These are phyloP conservation scores for Trypanosoma rangeli DNA, from an alignment of 208 protist genomes.

Conservation along the genomic window DNA sequence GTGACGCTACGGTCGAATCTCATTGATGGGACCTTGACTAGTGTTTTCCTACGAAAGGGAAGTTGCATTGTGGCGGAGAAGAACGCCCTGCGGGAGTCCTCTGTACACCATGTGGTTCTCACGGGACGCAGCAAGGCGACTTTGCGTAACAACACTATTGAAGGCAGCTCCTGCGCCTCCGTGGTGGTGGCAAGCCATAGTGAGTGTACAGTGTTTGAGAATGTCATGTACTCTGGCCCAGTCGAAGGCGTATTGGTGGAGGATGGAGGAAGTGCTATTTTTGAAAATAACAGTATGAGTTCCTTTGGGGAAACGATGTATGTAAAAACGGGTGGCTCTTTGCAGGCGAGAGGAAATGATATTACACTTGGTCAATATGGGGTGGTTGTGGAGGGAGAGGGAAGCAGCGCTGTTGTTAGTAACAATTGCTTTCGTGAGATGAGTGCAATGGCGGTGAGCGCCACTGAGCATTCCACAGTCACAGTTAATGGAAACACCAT, in stretches of 20 bases:
- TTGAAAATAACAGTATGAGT: slow-evolving; percentile 31
- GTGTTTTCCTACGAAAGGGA: slow-evolving; percentile 20
- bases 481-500: slow-evolving; percentile 22
- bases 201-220: slow-evolving; percentile 19
- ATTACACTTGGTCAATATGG: slow-evolving; percentile 25
- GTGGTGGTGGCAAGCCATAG: slow-evolving; percentile 30
- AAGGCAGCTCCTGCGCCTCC: slow-evolving; percentile 19
- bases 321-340: slow-evolving; percentile 24
- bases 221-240: slow-evolving; percentile 24
- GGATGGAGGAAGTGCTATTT: slow-evolving; percentile 9
- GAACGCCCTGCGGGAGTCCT: slow-evolving; percentile 22
- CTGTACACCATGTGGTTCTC: slow-evolving; percentile 29
- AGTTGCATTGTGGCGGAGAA: slow-evolving; percentile 25
- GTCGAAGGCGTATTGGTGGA: slow-evolving; percentile 28
- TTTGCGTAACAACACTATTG: slow-evolving; percentile 26
- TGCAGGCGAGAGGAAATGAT: slow-evolving; percentile 28
- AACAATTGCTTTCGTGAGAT: slow-evolving; percentile 24
- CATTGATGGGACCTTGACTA: slow-evolving; percentile 17
- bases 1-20: slow-evolving; percentile 9
- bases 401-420: slow-evolving; percentile 22
- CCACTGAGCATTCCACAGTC: slow-evolving; percentile 12
- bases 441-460: slow-evolving; percentile 20
- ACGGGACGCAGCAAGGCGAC: slow-evolving; percentile 20
- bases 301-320: slow-evolving; percentile 30
- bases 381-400: slow-evolving; percentile 27